Conservation (phyloP, 2,329 filamentous ascomycete genomes). For the Apiospora arundinis region DNA sequence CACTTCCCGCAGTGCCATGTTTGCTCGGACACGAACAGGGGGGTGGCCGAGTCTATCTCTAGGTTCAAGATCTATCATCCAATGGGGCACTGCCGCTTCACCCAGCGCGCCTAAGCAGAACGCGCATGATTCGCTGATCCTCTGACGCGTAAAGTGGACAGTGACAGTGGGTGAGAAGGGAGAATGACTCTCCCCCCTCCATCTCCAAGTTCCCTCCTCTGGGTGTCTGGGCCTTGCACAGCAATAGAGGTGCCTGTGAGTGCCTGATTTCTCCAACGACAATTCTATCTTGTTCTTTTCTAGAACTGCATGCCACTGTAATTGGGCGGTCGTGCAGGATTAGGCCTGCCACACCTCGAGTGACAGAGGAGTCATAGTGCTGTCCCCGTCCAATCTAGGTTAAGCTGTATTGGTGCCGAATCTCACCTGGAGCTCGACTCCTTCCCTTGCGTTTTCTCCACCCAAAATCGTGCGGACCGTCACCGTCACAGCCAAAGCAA, state of each 20-base stretch:
- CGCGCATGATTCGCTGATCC: constrained; percentile 19
- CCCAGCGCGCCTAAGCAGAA: constrained; percentile 18
- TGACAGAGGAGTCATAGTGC: constrained; percentile 4
- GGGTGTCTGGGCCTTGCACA: background rate
- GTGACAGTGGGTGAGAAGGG: constrained; percentile 9
- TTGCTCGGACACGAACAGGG: constrained; percentile 13
- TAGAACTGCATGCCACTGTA: background rate
- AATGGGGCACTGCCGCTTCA: constrained; percentile 30
- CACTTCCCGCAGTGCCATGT: constrained; percentile 1
- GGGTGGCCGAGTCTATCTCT: background rate
- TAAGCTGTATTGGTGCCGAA: background rate
- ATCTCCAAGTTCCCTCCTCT: background rate
- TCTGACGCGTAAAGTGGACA: constrained; percentile 34
- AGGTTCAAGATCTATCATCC: background rate
- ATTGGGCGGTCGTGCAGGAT: background rate
- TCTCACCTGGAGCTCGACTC: background rate
- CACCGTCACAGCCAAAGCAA: constrained; percentile 26
- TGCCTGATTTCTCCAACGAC: constrained; percentile 6
- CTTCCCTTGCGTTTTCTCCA: background rate
- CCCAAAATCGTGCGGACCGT: constrained; percentile 15
- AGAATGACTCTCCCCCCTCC: constrained; percentile 14
- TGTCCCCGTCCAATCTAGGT: background rate
- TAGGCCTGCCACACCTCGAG: background rate
- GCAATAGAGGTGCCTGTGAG: background rate
- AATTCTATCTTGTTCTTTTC: background rate